Base-by-base conservation (phyloP, 176 grass and related monocot species). In the Lolium rigidum region DNA sequence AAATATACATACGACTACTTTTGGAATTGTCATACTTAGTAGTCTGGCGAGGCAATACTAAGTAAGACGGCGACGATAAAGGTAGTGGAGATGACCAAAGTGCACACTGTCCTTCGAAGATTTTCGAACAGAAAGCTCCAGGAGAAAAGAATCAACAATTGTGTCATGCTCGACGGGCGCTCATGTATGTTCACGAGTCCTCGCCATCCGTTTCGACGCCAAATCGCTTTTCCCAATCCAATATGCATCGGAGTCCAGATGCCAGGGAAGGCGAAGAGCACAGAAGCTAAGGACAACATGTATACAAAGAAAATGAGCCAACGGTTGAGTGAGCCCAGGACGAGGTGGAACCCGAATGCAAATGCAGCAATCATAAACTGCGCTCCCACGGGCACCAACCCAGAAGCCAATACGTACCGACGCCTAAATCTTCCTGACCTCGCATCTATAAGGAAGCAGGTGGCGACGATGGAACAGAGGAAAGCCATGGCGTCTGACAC, bases 311-410 rank as follows among this genome's bases (percentile, higher is more conserved):
- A 20, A 1, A 79, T 5, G 15, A 79, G 50, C 63, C 50, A 43
- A 18, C 62, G 75, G 15, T 85, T 85, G 59, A 15, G 18, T 6
- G 37, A 9, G 2, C 83, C 74, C 0, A 86, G 37, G 6, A 61
- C 11, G 11, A 48, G 28, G 24, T 79, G 51, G 7, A 60, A 31
- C 11, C 84, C 76, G 2, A 86, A 86, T 11, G 76, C 84, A 44
- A 79, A 86, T 1, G 76, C 37, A 2, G 84, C 75, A 18, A 77
- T 75, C 44, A 52, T 77, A 37, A 25, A 52, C 20, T 67, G 83
- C 1, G 60, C 13, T 14, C 5, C 71, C 2, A 70, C 0, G 1
- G 83, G 59, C 73, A 77, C 16, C 13, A 64, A 28, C 4, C 73
- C 47, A 0, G 83, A 43, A 0, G 83, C 46, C 24, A 64, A 35